Percentiles rank a stretch among this genome's conserved stretches.
Evolutionary conservation across 768 basidiomycete genomes (phyloP).

Genomic region (Rhizopogon salebrosus): DNA sequence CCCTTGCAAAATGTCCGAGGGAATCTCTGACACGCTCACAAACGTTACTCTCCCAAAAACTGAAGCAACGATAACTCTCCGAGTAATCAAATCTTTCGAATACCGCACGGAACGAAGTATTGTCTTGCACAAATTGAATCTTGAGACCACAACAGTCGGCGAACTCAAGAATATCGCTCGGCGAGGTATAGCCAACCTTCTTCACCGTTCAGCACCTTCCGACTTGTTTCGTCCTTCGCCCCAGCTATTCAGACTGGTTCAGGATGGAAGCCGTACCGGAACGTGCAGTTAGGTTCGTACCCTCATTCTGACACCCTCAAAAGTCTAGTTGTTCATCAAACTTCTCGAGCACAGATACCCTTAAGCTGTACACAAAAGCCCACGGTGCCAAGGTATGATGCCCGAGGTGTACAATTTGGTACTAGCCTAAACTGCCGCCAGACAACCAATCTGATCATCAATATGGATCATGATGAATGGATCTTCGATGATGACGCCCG

Average conservation of each 20-base stretch:
- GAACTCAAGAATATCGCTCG: constrained; percentile 68
- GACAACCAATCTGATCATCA: constrained; percentile 98
- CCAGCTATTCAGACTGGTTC: constrained; percentile 67
- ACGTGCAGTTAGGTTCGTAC: constrained; percentile 56
- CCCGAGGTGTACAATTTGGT: neutral
- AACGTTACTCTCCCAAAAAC: constrained; percentile 65
- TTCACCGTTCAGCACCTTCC: neutral
- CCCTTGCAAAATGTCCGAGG: constrained; percentile 24
- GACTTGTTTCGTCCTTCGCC: constrained; percentile 6
- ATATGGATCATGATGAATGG: constrained; percentile 94
- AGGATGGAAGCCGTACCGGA: constrained; percentile 88
- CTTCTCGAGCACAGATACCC: constrained; percentile 56
- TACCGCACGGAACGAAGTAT: constrained; percentile 87
- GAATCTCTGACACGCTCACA: constrained; percentile 44
- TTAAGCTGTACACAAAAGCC: constrained; percentile 92
- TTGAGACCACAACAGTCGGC: constrained; percentile 73
- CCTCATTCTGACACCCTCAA: neutral
- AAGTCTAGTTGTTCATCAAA: neutral
- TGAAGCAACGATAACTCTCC: constrained; percentile 81
- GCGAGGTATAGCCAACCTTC: constrained; percentile 43
- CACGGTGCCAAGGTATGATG: constrained; percentile 83
- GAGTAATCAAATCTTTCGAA: constrained; percentile 93
- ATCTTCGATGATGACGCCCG: constrained; percentile 67
- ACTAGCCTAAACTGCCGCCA: constrained; percentile 24
- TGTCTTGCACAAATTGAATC: constrained; percentile 77